Evolutionary conservation across 129 eudicot species (phyloP), one percentile per base, ranked within the genome.

Genomic region (Lonicera japonica): DNA sequence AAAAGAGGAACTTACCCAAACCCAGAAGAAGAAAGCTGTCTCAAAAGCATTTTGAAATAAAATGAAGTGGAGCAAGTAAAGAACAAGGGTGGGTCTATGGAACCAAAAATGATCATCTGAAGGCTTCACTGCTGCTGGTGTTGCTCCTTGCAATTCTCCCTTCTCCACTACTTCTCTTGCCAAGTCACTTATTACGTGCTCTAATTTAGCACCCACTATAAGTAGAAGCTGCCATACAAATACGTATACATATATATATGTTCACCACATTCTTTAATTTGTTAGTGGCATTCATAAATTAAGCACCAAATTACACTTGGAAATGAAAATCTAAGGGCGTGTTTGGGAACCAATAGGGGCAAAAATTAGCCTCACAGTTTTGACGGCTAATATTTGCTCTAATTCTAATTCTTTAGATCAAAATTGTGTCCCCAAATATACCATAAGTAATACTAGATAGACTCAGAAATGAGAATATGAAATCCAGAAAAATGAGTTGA

Each of bases 1-100:
- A 7, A 7, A 38, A 24, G 5, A 0, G 16, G 3, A 1, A 17
- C 73, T 70, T 48, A 76, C 80, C 80, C 60, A 64, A 38, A 76
- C 67, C 80, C 80, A 76, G 36, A 65, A 38, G 63, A 76, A 70
- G 56, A 76, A 76, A 11, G 76, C 80, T 10, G 59, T 64, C 65
- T 76, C 80, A n/a, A 76, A 76, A 5, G 76, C 65, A 38, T 70
- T 76, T 56, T 76, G 80, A 43, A 76, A 76, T 50, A 76, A 43
- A 59, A 76, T 76, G 68, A 76, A 76, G 72, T 76, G 80, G 24
- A 76, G 64, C 68, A 76, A 39, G 61, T 69, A 53, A 16, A 76
- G 80, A 54, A 76, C 65, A 15, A 76, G 8, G 51, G 4, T 48
- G 12, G 80, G 80, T 7, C 61, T 65, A 3, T 57, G 40, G 24